Conservation (phyloP, 495 filamentous ascomycete species). For the Penicillium riverlandense region DNA sequence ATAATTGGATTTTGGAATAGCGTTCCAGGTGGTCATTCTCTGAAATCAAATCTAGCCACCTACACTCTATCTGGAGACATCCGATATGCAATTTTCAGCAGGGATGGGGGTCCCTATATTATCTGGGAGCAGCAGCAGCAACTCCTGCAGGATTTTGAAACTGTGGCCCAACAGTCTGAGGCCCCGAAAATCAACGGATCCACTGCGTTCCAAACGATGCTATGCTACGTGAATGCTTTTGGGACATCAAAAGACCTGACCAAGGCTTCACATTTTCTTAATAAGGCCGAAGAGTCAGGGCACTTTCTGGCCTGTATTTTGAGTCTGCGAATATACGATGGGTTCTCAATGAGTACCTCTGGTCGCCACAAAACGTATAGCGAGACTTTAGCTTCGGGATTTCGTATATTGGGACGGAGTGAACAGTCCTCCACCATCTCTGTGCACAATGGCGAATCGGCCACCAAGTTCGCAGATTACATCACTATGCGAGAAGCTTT, state of each 20-base stretch:
- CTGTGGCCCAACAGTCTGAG: slow-evolving; percentile 5
- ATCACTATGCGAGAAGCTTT: background rate
- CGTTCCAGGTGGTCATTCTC: slow-evolving; percentile 8
- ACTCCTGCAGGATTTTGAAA: slow-evolving; percentile 14
- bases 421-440: background rate
- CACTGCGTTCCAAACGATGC: slow-evolving; percentile 15
- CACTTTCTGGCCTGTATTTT: slow-evolving; percentile 2
- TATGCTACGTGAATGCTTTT: slow-evolving; percentile 19
- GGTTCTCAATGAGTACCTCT: background rate
- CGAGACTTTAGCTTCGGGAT: slow-evolving; percentile 1
- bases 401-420: background rate
- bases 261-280: slow-evolving; percentile 12
- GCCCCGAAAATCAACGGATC: slow-evolving; percentile 5
- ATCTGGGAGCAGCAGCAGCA: slow-evolving; percentile 23
- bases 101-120: slow-evolving; percentile 10
- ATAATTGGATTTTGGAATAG: slow-evolving; percentile 20
- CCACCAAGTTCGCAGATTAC: slow-evolving; percentile 2
- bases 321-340: slow-evolving; percentile 7
- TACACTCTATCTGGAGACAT: slow-evolving; percentile 14
- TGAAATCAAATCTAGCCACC: slow-evolving; percentile 19
- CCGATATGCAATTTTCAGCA: slow-evolving; percentile 15
- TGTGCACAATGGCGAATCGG: background rate
- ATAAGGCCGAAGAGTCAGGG: slow-evolving; percentile 7
- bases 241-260: slow-evolving; percentile 10
- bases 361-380: background rate